Evolutionary conservation across 306 rosid species (phyloP), one percentile per base, ranked within the genome.

Genomic region (Senna siamea): DNA sequence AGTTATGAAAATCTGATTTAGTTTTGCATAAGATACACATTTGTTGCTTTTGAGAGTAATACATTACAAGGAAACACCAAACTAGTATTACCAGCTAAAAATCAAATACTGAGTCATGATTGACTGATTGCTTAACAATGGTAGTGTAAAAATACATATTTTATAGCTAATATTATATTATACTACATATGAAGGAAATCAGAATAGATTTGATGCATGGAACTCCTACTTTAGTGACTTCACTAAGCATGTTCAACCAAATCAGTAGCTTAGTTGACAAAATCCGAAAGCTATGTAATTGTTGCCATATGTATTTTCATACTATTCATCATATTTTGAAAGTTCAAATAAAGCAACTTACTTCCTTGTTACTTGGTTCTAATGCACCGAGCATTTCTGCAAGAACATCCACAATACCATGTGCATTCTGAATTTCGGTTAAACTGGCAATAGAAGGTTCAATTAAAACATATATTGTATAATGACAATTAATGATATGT

Each of bases 401-500:
- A 67, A 94, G 93, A 76, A 94, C 97, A 69, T 94, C 98, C 98
- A 91, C 88, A 80, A 94, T 88, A 56, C 98, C 98, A 59, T 92
- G 90, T 61, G 96, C 98, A 87, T 94, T 94, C 86, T 94, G 98
- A 81, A 94, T 87, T 94, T 94, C 97, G 0, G 90, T 79, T 88
- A 91, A 72, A 81, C 99, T 94, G 85, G 46, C 51, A 80, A 82
- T 34, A 65, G 50, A 80, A 74, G 15, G 17, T 70, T 69, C 18
- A 34, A 77, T 81, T 66, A 47, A 75, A 86, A 61, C 13, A 75
- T 32, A 60, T 50, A 8, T 34, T 7, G 44, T 65, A 68, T 9
- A 55, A 66, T 56, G 65, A 37, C 43, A 62, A 41, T 67, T 44
- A 23, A 74, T 4, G 56, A 54, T 53, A 38, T 28, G 6, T 75